Conservation (phyloP, 768 basidiomycete species). For the Royoungia palumana region DNA sequence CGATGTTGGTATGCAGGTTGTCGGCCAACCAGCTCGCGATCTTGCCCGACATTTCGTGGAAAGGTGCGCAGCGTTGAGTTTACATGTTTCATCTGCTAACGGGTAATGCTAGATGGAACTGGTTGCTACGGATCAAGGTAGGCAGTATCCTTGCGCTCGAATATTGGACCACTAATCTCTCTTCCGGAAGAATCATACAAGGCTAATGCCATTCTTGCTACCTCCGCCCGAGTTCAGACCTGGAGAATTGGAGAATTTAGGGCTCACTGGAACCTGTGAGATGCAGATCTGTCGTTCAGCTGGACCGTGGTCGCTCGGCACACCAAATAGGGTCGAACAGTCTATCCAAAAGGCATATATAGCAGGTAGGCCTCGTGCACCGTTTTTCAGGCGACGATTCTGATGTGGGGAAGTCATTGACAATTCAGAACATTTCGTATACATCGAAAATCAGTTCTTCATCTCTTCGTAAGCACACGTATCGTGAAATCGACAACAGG, state of each 20-base stretch:
- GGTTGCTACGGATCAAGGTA: constrained; percentile 89
- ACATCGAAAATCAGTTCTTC: constrained; percentile 96
- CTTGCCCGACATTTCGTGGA: constrained; percentile 93
- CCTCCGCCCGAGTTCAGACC: constrained; percentile 91
- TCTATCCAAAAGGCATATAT: constrained; percentile 95
- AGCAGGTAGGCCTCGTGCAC: constrained; percentile 52
- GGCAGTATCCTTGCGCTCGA: constrained; percentile 9
- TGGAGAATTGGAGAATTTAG: constrained; percentile 70
- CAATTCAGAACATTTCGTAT: constrained; percentile 94
- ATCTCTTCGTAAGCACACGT: constrained; percentile 67
- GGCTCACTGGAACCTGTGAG: constrained; percentile 94
- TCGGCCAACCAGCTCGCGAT: constrained; percentile 95
- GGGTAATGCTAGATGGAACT: constrained; percentile 72
- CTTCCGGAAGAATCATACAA: constrained; percentile 74
- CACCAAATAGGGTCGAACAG: constrained; percentile 75
- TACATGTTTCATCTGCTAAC: constrained; percentile 2
- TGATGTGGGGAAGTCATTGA: constrained; percentile 65
- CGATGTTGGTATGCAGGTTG: constrained; percentile 92
- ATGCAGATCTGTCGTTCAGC: constrained; percentile 94
- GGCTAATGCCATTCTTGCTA: constrained; percentile 87
- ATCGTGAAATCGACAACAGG: neutral
- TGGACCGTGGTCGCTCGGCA: constrained; percentile 96
- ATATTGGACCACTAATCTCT: neutral
- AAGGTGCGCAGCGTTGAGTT: constrained; percentile 44
- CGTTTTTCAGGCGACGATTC: neutral